Conservation (phyloP, 129 eudicot species). For the Tagetes erecta region DNA sequence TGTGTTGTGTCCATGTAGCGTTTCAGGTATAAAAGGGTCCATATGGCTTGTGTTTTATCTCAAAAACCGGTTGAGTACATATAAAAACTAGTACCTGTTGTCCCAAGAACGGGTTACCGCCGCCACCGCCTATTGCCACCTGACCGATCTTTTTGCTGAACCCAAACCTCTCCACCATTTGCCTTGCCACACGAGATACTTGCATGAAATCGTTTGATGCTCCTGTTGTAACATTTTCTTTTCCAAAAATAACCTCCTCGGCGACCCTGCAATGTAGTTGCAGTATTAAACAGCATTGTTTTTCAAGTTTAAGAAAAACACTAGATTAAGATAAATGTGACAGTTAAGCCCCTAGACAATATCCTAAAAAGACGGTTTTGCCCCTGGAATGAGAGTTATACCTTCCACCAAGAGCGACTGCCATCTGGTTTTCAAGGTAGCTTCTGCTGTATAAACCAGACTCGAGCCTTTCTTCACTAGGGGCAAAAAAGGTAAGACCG, state of each 20-base stretch:
- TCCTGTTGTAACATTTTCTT: constrained; percentile 87
- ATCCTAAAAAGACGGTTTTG: constrained; percentile 2
- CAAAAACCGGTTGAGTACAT: not conserved
- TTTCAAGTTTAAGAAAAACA: not conserved
- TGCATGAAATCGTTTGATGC: constrained; percentile 98
- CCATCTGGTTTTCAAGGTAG: constrained; percentile 97
- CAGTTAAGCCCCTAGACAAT: not conserved
- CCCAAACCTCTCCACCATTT: constrained; percentile 97
- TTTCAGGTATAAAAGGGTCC: not conserved
- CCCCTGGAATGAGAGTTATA: constrained; percentile 21
- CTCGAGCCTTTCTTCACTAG: constrained; percentile 95
- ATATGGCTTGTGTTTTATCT: not conserved
- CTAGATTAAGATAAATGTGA: not conserved
- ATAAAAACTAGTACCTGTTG: constrained; percentile 55
- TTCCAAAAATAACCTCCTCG: constrained; percentile 88
- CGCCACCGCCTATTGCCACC: constrained; percentile 88
- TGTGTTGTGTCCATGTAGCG: not conserved
- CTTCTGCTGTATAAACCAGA: constrained; percentile 97
- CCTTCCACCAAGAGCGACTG: constrained; percentile 98
- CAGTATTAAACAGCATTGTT: not conserved
- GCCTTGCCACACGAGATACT: constrained; percentile 95
- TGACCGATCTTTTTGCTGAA: constrained; percentile 98
- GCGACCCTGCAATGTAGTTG: constrained; percentile 59
- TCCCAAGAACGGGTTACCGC: constrained; percentile 94
- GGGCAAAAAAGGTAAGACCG: constrained; percentile 96